Percentiles rank a stretch among this genome's conserved stretches.
Evolutionary conservation across 441 rosid genomes (phyloP).

Genomic region (Eruca vesicaria): DNA sequence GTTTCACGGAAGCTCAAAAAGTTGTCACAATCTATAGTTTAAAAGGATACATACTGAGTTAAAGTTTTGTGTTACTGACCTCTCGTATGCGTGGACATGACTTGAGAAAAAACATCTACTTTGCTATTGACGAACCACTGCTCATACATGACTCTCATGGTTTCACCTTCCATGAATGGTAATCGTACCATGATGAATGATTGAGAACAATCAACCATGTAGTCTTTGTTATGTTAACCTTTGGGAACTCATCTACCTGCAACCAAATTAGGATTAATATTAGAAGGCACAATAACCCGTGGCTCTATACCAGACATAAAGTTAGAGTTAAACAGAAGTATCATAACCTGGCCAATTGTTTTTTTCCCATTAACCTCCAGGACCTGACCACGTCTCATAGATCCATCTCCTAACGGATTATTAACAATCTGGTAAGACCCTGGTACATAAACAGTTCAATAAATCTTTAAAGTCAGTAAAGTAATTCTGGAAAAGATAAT

Average conservation of each 20-base stretch:
- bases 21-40: neutral
- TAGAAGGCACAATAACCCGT: neutral
- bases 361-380: neutral
- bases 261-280: neutral
- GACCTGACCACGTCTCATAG: neutral
- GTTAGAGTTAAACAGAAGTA: neutral
- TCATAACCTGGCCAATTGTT: neutral
- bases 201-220: too few species aligned
- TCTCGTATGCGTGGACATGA: too few species aligned
- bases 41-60: too few species aligned
- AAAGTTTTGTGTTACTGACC: too few species aligned
- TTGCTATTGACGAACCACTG: too few species aligned
- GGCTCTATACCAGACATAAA: neutral
- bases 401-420: neutral
- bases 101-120: too few species aligned
- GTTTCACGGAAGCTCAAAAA: neutral
- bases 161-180: too few species aligned
- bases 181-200: too few species aligned
- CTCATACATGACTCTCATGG: too few species aligned
- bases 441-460: neutral
- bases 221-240: neutral
- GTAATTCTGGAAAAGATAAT: neutral
- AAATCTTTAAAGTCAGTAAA: neutral
- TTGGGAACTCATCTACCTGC: neutral
- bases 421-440: neutral